phyloP scores from a whole-genome alignment of 306 rosid genomes.

The Lagenaria siceraria region DNA sequence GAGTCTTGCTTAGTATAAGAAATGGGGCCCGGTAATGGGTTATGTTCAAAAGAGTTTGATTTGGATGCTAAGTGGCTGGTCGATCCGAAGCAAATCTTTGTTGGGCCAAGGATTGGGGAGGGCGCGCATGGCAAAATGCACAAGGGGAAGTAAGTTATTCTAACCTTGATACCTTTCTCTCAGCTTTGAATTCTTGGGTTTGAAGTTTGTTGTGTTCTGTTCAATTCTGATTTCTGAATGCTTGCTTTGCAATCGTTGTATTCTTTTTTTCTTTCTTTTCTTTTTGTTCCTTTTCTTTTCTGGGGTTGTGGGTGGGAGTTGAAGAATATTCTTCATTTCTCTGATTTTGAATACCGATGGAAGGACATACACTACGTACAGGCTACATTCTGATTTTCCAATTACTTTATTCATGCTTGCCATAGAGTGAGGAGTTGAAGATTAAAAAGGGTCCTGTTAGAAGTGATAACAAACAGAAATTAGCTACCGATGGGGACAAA shows the following conservation, averaged over 20 bases:
- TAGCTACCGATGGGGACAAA: neutral
- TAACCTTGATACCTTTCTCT: neutral
- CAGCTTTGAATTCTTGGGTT: neutral
- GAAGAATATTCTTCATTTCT: neutral
- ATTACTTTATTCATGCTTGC: neutral
- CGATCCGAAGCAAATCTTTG: conserved; percentile 52
- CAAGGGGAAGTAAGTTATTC: conserved; percentile 59
- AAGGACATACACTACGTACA: neutral
- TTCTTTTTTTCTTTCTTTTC: neutral
- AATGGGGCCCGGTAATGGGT: conserved; percentile 93
- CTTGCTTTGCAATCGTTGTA: neutral
- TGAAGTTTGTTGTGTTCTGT: conserved; percentile 2
- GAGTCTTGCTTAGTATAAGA: neutral
- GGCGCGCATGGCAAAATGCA: conserved; percentile 73
- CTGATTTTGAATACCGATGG: neutral
- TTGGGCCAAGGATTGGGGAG: conserved; percentile 66
- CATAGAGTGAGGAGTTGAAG: neutral
- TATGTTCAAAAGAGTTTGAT: conserved; percentile 50
- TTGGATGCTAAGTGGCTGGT: conserved; percentile 55
- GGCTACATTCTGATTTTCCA: neutral
- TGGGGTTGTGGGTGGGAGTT: neutral
- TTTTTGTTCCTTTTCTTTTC: neutral
- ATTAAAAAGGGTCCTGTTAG: neutral
- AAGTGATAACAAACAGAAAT: neutral
- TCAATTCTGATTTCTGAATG: neutral